A percentile compares a stretch with the other conserved stretches of the same genome.
These are phyloP conservation scores for Austroboletus niveus DNA, from an alignment of 1,284 basidiomycete species.

Conservation along the genomic window DNA sequence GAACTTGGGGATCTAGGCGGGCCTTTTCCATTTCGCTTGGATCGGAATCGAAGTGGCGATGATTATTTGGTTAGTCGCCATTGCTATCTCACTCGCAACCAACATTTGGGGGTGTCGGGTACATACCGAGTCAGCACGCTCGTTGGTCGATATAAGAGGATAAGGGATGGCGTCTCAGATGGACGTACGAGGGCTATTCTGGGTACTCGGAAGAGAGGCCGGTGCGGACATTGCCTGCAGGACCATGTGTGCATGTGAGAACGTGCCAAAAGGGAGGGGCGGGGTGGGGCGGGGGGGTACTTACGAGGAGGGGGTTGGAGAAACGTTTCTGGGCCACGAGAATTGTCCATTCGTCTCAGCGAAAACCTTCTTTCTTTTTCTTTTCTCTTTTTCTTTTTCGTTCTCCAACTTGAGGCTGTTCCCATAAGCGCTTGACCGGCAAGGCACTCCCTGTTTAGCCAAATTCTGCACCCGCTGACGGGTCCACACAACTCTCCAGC, in stretches of 20 bases:
- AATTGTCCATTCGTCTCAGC: too few relatives aligned
- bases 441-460: slow-evolving; percentile 36
- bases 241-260: slow-evolving; percentile 20
- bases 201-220: slow-evolving; percentile 10
- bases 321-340: too few relatives aligned
- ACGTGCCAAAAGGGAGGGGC: neutral
- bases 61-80: slow-evolving; percentile 1
- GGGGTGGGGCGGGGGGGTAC: neutral
- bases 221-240: slow-evolving; percentile 8
- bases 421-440: slow-evolving; percentile 36
- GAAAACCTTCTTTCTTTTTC: too few relatives aligned
- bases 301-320: neutral
- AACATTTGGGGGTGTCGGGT: neutral
- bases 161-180: slow-evolving; percentile 10
- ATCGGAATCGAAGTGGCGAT: slow-evolving; percentile 27
- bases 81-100: neutral
- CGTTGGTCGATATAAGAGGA: slow-evolving; percentile 12
- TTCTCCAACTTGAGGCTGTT: slow-evolving; percentile 16
- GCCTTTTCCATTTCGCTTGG: slow-evolving; percentile 27
- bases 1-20: slow-evolving; percentile 11
- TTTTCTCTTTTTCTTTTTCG: slow-evolving; percentile 4
- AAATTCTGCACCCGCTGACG: slow-evolving; percentile 35
- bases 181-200: slow-evolving; percentile 22
- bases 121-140: neutral
- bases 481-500: slow-evolving; percentile 34